These are phyloP conservation scores for Naegleria fowleri DNA, from an alignment of 208 protist species.

Conservation along the genomic window DNA sequence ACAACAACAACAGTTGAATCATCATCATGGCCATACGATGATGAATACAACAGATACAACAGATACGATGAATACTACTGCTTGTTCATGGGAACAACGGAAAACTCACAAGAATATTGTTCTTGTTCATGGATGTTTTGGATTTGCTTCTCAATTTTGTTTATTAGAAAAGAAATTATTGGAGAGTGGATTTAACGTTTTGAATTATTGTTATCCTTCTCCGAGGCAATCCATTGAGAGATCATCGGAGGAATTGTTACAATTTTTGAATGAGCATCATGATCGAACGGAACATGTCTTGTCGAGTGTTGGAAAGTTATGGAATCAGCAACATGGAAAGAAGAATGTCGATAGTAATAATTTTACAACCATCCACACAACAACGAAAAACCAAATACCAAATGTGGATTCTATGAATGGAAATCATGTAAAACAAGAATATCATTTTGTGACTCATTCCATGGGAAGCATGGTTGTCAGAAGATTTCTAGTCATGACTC, in stretches of 20 bases:
- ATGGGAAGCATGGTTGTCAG: not conserved
- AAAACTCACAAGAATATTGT: not conserved
- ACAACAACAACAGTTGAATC: too few species aligned
- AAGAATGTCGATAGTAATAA: not conserved
- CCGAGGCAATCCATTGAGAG: not conserved
- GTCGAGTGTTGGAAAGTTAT: not conserved
- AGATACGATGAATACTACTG: too few species aligned
- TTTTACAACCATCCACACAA: not conserved
- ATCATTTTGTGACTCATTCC: not conserved
- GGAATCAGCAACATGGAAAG: not conserved
- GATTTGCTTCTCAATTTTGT: not conserved
- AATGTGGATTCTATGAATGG: not conserved
- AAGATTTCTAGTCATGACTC: not conserved
- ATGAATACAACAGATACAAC: too few species aligned
- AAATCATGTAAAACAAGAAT: not conserved
- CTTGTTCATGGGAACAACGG: too few species aligned
- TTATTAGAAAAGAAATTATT: not conserved
- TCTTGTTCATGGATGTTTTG: not conserved
- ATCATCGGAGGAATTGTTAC: not conserved
- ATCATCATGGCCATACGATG: too few species aligned
- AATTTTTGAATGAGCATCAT: not conserved
- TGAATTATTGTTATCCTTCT: not conserved
- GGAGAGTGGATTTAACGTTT: not conserved
- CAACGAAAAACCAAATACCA: not conserved
- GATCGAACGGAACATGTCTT: not conserved